Evolutionary conservation across 345 rosid species (phyloP), one percentile per base, ranked within the genome.

Genomic region (Camelina hispida): DNA sequence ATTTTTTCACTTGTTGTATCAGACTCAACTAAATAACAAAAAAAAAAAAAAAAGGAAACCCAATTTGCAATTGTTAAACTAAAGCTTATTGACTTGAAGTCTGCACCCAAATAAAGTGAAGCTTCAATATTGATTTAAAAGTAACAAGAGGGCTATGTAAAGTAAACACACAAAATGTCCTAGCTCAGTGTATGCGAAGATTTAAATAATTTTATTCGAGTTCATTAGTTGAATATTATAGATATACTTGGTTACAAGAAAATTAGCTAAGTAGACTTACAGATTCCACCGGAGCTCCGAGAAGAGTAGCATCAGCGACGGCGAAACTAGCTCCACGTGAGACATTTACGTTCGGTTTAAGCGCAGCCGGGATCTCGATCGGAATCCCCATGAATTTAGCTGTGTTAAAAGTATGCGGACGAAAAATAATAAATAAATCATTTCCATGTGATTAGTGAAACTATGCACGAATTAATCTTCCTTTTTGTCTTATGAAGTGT

Each of bases 251-350:
- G 9, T 34, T 34, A 34, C 1, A 34, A 38, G 20, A 62, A 50
- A 69, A 14, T 9, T n/a, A n/a, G n/a, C n/a, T n/a, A 47, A 6
- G 18, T 22, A 7, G 40, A 66, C 78, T 73, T 68, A 79, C 81
- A 57, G 79, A 54, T 42, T 63, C 50, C 7, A 16, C 59, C 9
- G 79, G 79, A 66, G 72, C 34, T 47, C 79, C 79, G 28, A 69
- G 79, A 56, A 79, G 64, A 50, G 82, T 74, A 14, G 82, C 82
- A 69, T 58, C 82, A 4, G 56, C 76, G 9, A 69, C 56, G 51
- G 82, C 82, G 34, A 74, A 79, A 53, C 71, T 74, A 52, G 78
- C 82, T 74, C 82, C 82, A 56, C 72, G 69, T 25, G 79, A 48
- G 20, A 79, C 28, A 58, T 74, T 15, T 0, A 56, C 82, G 46